Conservation (phyloP, 176 grass and related monocot genomes). For the Aegilops speltoides region DNA sequence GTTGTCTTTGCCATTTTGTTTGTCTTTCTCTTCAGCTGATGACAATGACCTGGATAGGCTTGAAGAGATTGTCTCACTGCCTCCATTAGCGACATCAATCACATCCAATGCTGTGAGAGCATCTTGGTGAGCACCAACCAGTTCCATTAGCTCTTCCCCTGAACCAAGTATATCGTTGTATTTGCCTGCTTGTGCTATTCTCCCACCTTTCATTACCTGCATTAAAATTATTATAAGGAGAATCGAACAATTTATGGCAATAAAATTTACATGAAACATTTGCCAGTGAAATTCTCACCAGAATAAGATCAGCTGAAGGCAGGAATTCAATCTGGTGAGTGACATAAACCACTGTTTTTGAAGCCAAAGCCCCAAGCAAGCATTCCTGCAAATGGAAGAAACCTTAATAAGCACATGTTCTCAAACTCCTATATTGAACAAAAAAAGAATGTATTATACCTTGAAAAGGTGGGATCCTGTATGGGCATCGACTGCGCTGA, state of each 20-base stretch:
- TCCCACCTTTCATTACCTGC: conserved; percentile 76
- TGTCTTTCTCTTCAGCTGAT: conserved; percentile 35
- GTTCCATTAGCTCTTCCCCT: conserved; percentile 74
- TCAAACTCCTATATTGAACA: background rate
- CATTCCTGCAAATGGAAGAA: conserved; percentile 61
- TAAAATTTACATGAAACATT: background rate
- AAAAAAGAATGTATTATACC: conserved; percentile 17
- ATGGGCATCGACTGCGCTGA: conserved; percentile 53
- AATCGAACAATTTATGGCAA: background rate
- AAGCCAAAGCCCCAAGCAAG: conserved; percentile 61
- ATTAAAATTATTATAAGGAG: background rate
- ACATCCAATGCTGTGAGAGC: conserved; percentile 54
- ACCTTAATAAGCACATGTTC: conserved; percentile 10
- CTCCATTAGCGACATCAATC: conserved; percentile 18
- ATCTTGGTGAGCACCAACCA: conserved; percentile 72
- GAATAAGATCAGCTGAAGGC: conserved; percentile 82
- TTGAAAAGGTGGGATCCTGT: conserved; percentile 56
- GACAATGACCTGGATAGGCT: conserved; percentile 26
- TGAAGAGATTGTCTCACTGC: background rate
- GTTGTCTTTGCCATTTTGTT: conserved; percentile 41
- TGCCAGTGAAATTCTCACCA: conserved; percentile 50
- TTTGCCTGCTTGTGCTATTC: conserved; percentile 72
- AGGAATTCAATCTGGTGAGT: conserved; percentile 95
- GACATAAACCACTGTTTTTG: conserved; percentile 90
- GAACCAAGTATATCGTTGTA: conserved; percentile 62